These are phyloP conservation scores for Aspergillus biplanus DNA, from an alignment of 495 filamentous ascomycete genomes.

Conservation along the genomic window DNA sequence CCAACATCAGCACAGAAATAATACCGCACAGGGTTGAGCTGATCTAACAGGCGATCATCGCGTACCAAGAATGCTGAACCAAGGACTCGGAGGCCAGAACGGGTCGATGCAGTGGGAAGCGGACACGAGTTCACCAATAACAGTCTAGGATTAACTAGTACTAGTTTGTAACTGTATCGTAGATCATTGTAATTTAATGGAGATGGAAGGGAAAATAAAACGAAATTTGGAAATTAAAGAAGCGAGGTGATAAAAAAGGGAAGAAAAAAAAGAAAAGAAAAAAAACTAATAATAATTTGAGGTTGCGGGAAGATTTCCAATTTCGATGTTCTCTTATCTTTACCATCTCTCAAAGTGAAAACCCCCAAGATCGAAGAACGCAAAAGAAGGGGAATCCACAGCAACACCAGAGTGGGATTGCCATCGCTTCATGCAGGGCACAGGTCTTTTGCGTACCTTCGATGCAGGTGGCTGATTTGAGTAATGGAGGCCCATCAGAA, in stretches of 20 bases:
- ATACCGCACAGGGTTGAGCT: slow-evolving; percentile 4
- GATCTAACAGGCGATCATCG: slow-evolving; percentile 8
- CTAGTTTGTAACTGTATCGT: slow-evolving; percentile 7
- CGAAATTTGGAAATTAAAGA: neutral
- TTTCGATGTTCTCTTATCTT: neutral
- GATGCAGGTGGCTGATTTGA: slow-evolving; percentile 30
- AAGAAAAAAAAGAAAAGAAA: neutral
- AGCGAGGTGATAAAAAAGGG: neutral
- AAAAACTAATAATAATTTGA: neutral
- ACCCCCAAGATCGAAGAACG: neutral
- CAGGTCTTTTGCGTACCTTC: slow-evolving; percentile 24
- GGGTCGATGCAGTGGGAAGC: neutral
- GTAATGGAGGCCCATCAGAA: slow-evolving; percentile 18
- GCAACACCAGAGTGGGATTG: slow-evolving; percentile 1
- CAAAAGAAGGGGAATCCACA: slow-evolving; percentile 3
- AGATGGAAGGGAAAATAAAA: neutral
- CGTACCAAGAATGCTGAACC: slow-evolving; percentile 7
- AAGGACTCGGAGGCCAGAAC: slow-evolving; percentile 9
- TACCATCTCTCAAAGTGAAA: neutral
- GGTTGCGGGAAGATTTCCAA: neutral
- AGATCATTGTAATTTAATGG: slow-evolving; percentile 27
- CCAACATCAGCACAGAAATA: neutral
- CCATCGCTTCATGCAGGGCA: slow-evolving; percentile 21
- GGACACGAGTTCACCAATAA: slow-evolving; percentile 2
- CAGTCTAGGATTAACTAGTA: slow-evolving; percentile 2